Evolutionary conservation across 805 yeast species (phyloP).

Genomic region (Yamadazyma paraphyllophila): DNA sequence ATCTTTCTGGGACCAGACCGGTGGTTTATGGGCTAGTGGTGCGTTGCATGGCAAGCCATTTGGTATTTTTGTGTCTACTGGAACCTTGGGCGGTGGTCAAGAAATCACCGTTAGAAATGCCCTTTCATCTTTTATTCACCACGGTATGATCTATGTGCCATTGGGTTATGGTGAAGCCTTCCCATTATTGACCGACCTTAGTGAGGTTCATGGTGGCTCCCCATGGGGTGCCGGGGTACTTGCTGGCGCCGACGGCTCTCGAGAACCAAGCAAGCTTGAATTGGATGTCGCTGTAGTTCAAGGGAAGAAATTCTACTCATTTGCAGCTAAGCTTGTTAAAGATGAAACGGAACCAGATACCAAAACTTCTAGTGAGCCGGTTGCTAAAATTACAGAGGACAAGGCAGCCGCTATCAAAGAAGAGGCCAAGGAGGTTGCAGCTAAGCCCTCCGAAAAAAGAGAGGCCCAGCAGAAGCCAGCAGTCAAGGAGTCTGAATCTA

Average conservation of each 20-base stretch:
- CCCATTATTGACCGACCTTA: constrained; percentile 45
- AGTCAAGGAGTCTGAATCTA: constrained; percentile 15
- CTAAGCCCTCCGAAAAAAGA: constrained; percentile 7
- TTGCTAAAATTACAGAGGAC: neutral
- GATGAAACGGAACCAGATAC: too few species aligned
- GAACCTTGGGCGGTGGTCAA: constrained; percentile 77
- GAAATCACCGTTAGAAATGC: constrained; percentile 64
- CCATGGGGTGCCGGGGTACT: constrained; percentile 87
- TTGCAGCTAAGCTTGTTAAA: constrained; percentile 19
- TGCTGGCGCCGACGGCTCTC: constrained; percentile 75
- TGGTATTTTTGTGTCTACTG: constrained; percentile 72
- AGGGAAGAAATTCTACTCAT: constrained; percentile 54
- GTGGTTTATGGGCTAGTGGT: constrained; percentile 73
- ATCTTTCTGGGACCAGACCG: constrained; percentile 77
- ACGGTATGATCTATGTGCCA: constrained; percentile 77
- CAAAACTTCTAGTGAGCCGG: neutral
- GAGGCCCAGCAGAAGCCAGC: constrained; percentile 17
- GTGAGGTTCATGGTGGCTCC: constrained; percentile 76
- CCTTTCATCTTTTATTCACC: constrained; percentile 65
- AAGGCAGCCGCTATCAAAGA: neutral
- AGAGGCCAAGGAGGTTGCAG: constrained; percentile 3
- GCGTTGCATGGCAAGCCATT: constrained; percentile 70
- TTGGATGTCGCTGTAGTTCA: constrained; percentile 61
- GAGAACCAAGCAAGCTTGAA: constrained; percentile 65
- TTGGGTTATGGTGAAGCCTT: constrained; percentile 56